These are phyloP conservation scores for Arthrobotrys sphaeroides DNA, from an alignment of 2,329 filamentous ascomycete genomes.

Conservation along the genomic window DNA sequence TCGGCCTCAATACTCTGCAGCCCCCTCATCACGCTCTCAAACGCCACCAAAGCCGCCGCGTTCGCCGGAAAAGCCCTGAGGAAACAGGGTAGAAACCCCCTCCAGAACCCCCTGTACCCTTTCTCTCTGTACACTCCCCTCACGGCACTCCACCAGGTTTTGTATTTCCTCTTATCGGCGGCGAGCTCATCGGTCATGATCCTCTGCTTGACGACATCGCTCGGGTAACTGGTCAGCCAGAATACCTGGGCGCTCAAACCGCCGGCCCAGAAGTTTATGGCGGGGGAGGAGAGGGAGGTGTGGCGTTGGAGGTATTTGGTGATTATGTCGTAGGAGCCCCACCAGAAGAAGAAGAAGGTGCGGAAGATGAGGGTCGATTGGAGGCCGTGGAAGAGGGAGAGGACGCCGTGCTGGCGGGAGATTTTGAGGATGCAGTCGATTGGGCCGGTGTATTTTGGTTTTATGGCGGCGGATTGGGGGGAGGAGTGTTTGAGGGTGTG, in stretches of 20 bases:
- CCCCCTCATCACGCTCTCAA: constrained; percentile 79
- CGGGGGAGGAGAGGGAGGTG: constrained; percentile 77
- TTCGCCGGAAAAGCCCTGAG: constrained; percentile 94
- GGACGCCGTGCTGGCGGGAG: constrained; percentile 72
- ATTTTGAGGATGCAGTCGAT: constrained; percentile 74
- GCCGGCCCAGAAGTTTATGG: constrained; percentile 96
- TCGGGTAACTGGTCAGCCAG: constrained; percentile 91
- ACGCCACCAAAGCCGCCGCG: constrained; percentile 89
- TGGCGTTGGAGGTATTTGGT: constrained; percentile 72
- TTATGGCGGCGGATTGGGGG: constrained; percentile 73
- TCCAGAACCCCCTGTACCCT: constrained; percentile 85
- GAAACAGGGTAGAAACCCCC: constrained; percentile 93
- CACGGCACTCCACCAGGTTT: constrained; percentile 81
- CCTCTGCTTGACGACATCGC: constrained; percentile 92
- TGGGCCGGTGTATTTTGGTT: constrained; percentile 84
- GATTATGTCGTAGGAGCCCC: constrained; percentile 91
- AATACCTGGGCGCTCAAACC: constrained; percentile 92
- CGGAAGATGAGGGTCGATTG: constrained; percentile 86
- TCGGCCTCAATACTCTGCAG: constrained; percentile 22
- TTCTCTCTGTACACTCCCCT: constrained; percentile 77
- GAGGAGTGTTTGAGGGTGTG: constrained; percentile 59
- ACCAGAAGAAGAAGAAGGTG: constrained; percentile 97
- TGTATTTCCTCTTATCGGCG: constrained; percentile 75
- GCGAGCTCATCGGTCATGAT: constrained; percentile 88
- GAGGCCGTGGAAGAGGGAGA: constrained; percentile 86